Evolutionary conservation across 768 basidiomycete species (phyloP).

Genomic region (Psilocybe cyanescens): DNA sequence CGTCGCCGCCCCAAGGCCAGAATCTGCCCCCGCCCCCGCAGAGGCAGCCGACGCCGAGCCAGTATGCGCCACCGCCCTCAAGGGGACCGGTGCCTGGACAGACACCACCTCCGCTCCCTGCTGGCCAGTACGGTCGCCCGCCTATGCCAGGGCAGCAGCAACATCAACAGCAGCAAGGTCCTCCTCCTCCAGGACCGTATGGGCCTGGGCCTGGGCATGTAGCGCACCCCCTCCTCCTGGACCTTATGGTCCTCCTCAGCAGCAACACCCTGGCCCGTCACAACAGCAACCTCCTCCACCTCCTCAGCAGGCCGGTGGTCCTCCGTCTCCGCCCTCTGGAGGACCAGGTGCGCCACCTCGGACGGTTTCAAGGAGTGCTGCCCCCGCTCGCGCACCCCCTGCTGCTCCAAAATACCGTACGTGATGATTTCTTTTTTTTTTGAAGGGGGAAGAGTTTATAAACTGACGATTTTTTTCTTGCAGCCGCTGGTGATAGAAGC

Average conservation of each 20-base stretch:
- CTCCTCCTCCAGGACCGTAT: constrained; percentile 10
- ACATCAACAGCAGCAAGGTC: constrained; percentile 33
- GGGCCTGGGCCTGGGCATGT: background rate
- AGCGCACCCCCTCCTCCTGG: constrained; percentile 25
- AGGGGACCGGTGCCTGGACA: constrained; percentile 45
- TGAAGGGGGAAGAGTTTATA: background rate
- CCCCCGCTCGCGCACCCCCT: constrained; percentile 25
- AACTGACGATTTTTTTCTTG: constrained; percentile 16
- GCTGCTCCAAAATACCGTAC: constrained; percentile 49
- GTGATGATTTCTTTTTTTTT: constrained; percentile 21
- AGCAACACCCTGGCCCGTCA: constrained; percentile 27
- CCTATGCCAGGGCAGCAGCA: constrained; percentile 26
- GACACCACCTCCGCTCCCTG: constrained; percentile 44
- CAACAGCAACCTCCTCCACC: constrained; percentile 18
- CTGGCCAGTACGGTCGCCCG: constrained; percentile 41
- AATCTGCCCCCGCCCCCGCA: constrained; percentile 29
- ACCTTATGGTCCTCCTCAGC: constrained; percentile 36
- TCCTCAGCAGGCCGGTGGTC: constrained; percentile 23
- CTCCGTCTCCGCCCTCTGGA: constrained; percentile 38
- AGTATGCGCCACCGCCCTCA: constrained; percentile 50
- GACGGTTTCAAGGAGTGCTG: constrained; percentile 23
- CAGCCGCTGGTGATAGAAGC: constrained; percentile 89
- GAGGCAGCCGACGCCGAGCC: constrained; percentile 50
- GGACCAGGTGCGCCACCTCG: constrained; percentile 30
- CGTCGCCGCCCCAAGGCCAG: constrained; percentile 48